Evolutionary conservation across 2,329 filamentous ascomycete species (phyloP), one percentile per base, ranked within the genome.

Genomic region (Stemphylium lycopersici): DNA sequence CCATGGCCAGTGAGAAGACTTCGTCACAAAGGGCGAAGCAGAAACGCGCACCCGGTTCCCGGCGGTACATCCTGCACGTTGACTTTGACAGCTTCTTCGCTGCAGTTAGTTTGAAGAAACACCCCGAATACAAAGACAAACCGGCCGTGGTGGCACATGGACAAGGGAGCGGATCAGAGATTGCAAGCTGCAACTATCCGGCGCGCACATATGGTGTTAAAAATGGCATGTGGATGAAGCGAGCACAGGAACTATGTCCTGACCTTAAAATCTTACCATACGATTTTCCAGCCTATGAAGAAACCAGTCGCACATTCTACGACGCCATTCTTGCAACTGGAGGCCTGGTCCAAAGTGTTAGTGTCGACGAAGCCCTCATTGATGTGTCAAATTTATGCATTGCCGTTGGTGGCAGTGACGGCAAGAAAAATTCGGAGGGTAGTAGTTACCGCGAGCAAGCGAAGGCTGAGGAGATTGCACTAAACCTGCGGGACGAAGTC

Each of bases 201-300:
- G 95, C 96, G 6, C 86, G 95, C 33, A 83, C 85, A 29, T 95
- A 88, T 65, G 93, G 93, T 1, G 83, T 99, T 49, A 96, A 93
- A 71, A 99, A 99, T 65, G 96, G 96, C 33, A 99, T 98, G 95
- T 99, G 96, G 95, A 98, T 99, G 93, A 96, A 93, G 72, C 83
- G 84, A 31, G 95, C 95, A 0, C 81, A 89, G 55, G 88, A 95
- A 62, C 75, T 95, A 15, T 99, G 92, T 69, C 88, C 93, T 0
- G 86, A 91, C 18, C 80, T 99, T 15, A 92, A 96, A 63, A 87
- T 98, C 1, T 72, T 99, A n/a, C 90, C 93, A 0, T 99, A 99
- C 66, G 93, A 99, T 69, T 99, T 98, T 69, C 88, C 90, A 2
- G 93, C 87, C 0, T 99, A 99, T 64, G 95, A 99, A 78, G 89